Evolutionary conservation across 495 filamentous ascomycete species (phyloP).

Genomic region (Hypoxylon trugodes): DNA sequence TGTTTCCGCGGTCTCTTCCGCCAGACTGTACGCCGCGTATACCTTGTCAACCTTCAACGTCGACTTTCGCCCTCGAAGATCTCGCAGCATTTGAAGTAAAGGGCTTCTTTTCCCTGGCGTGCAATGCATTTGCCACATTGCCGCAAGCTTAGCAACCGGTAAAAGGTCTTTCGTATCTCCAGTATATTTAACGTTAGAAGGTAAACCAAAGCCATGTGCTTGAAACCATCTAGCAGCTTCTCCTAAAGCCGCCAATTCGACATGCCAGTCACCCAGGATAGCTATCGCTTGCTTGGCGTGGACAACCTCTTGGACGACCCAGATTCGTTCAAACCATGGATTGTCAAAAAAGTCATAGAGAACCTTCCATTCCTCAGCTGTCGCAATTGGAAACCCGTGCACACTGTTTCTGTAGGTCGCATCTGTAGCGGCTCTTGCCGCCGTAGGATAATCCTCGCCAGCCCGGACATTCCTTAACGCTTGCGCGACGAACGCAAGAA

Average conservation of each 20-base stretch:
- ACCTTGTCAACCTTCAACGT: constrained; percentile 28
- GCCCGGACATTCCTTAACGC: constrained; percentile 23
- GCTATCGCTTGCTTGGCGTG: constrained; percentile 21
- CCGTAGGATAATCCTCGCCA: constrained; percentile 9
- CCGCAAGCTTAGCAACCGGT: constrained; percentile 18
- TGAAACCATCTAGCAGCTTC: constrained; percentile 27
- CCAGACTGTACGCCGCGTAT: constrained; percentile 32
- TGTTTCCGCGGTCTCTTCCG: constrained; percentile 23
- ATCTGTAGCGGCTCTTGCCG: constrained; percentile 13
- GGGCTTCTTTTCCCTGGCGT: constrained; percentile 17
- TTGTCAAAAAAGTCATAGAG: constrained; percentile 25
- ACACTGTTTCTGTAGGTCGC: constrained; percentile 16
- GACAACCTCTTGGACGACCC: constrained; percentile 37
- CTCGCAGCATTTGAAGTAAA: constrained; percentile 24
- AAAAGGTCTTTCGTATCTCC: constrained; percentile 22
- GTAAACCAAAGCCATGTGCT: constrained; percentile 24
- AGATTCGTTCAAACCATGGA: constrained; percentile 34
- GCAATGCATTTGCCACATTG: constrained; percentile 24
- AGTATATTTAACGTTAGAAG: constrained; percentile 3
- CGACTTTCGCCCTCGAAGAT: constrained; percentile 24
- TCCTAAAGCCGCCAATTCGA: constrained; percentile 24
- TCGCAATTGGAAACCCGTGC: constrained; percentile 15
- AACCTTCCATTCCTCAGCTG: constrained; percentile 15
- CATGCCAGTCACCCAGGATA: constrained; percentile 28
- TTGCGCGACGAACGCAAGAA: constrained; percentile 28